Conservation (phyloP, 495 filamentous ascomycete genomes). For the Chaetomidium leptoderma region DNA sequence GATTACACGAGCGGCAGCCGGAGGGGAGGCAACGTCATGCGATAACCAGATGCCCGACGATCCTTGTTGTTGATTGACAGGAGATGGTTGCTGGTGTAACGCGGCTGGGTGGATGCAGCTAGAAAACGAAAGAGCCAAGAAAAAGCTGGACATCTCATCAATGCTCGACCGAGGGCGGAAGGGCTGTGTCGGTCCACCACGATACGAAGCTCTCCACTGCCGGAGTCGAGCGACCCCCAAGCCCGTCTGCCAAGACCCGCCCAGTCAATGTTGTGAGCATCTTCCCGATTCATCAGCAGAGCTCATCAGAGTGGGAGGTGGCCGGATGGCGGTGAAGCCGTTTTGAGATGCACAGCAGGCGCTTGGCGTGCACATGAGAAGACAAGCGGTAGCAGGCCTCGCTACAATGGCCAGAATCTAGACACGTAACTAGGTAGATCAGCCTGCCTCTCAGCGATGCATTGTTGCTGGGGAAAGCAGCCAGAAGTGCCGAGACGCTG, state of each 20-base stretch:
- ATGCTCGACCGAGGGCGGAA: background rate
- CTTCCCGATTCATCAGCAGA: background rate
- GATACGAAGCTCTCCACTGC: slow-evolving; percentile 25
- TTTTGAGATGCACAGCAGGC: slow-evolving; percentile 6
- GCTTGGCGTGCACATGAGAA: slow-evolving; percentile 1
- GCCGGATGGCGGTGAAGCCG: slow-evolving; percentile 17
- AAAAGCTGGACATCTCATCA: background rate
- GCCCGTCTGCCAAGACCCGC: slow-evolving; percentile 12
- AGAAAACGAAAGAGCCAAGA: slow-evolving; percentile 7
- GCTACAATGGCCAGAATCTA: background rate
- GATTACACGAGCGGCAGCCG: background rate
- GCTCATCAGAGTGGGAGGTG: background rate
- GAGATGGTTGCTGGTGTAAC: background rate
- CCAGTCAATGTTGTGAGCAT: background rate
- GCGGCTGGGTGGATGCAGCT: slow-evolving; percentile 5
- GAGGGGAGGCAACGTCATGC: background rate
- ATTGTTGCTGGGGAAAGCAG: slow-evolving; percentile 2
- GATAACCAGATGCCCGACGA: background rate
- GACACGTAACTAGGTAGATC: slow-evolving; percentile 2
- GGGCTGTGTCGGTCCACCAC: background rate
- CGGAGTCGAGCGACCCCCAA: slow-evolving; percentile 7
- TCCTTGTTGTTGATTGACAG: background rate
- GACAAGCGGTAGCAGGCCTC: background rate
- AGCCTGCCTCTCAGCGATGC: background rate
- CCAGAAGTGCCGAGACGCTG: background rate